phyloP scores from a whole-genome alignment of 805 yeast species.

The Ogataea thermomethanolica region DNA sequence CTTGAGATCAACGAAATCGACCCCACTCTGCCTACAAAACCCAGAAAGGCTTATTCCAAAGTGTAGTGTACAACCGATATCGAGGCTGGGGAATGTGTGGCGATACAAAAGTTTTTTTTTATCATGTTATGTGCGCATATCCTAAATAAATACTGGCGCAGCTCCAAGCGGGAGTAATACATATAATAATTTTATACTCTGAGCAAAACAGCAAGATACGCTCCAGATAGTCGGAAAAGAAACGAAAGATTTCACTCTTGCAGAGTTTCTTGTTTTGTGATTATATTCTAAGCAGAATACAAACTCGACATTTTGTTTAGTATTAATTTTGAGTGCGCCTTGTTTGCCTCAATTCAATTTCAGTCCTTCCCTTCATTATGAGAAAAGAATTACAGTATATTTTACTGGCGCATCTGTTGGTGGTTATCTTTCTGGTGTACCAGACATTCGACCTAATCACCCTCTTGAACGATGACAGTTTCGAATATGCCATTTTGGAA shows the following conservation, averaged over 20 bases:
- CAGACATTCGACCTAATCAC: constrained; percentile 70
- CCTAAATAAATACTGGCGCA: constrained; percentile 11
- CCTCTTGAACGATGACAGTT: constrained; percentile 68
- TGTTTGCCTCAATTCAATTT: constrained; percentile 3
- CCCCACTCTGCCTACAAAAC: constrained; percentile 9
- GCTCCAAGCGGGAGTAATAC: constrained; percentile 4
- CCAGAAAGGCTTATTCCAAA: constrained; percentile 1
- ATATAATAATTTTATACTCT: constrained; percentile 2
- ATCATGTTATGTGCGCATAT: constrained; percentile 7
- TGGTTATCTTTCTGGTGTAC: constrained; percentile 54
- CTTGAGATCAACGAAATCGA: constrained; percentile 7
- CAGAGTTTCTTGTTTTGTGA: neutral
- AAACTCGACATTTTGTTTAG: neutral
- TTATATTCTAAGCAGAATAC: neutral
- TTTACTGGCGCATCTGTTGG: constrained; percentile 53
- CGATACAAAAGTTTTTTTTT: constrained; percentile 9
- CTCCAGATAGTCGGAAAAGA: neutral
- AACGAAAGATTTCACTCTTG: neutral
- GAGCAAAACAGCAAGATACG: constrained; percentile 2
- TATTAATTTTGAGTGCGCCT: constrained; percentile 3
- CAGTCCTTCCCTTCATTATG: constrained; percentile 35
- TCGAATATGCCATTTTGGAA: constrained; percentile 57
- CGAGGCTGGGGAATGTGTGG: constrained; percentile 6
- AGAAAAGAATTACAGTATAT: constrained; percentile 63
- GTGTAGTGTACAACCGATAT: constrained; percentile 1